These are phyloP conservation scores for Capillidium rhysosporum DNA, from an alignment of 371 early-diverging fungal genomes.

Conservation along the genomic window DNA sequence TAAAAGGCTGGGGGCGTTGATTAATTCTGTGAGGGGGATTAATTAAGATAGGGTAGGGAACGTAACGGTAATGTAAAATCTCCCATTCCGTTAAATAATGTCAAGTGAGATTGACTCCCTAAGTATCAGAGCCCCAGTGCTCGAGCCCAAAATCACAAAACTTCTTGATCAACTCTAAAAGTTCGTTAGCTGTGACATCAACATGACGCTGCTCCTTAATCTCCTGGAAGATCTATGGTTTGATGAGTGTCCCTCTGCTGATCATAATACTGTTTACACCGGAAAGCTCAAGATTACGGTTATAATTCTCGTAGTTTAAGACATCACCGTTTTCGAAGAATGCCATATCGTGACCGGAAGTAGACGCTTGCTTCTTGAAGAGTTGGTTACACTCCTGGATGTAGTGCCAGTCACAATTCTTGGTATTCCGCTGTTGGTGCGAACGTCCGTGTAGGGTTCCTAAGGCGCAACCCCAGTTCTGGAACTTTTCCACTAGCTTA, in stretches of 20 bases:
- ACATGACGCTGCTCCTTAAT: slow-evolving; percentile 66
- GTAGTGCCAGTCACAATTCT: slow-evolving; percentile 81
- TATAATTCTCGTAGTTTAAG: slow-evolving; percentile 68
- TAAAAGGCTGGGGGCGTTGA: slow-evolving; percentile 68
- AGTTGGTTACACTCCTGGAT: slow-evolving; percentile 26
- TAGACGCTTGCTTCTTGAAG: neutral
- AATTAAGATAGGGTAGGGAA: slow-evolving; percentile 79
- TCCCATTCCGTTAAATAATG: slow-evolving; percentile 86
- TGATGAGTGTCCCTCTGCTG: slow-evolving; percentile 48
- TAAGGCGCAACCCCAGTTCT: slow-evolving; percentile 33
- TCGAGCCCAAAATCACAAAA: slow-evolving; percentile 77
- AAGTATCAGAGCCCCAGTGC: slow-evolving; percentile 86
- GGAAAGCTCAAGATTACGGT: slow-evolving; percentile 28
- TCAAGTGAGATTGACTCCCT: slow-evolving; percentile 67
- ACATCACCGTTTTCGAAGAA: slow-evolving; percentile 82
- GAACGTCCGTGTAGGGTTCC: slow-evolving; percentile 75
- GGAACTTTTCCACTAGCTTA: slow-evolving; percentile 44
- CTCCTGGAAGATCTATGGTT: slow-evolving; percentile 95
- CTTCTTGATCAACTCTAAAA: slow-evolving; percentile 68
- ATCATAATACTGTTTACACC: slow-evolving; percentile 81
- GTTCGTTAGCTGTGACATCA: slow-evolving; percentile 81
- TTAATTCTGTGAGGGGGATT: slow-evolving; percentile 79
- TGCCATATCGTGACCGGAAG: slow-evolving; percentile 27
- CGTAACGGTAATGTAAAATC: slow-evolving; percentile 57
- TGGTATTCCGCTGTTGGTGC: slow-evolving; percentile 80